Conservation (phyloP, 345 rosid genomes). For the Eucalyptus leucophloia region DNA sequence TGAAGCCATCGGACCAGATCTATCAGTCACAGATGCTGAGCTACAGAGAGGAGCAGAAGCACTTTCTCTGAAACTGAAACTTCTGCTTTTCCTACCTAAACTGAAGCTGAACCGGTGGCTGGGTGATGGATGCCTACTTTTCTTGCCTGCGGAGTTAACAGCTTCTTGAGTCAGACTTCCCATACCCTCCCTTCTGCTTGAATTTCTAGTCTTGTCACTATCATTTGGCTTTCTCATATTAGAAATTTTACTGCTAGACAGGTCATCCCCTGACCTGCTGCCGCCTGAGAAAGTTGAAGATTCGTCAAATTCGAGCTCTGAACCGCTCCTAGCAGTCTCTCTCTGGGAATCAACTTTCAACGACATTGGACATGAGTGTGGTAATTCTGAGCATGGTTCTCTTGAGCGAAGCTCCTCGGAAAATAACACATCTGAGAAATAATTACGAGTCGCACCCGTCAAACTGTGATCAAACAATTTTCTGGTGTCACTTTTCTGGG, state of each 20-base stretch:
- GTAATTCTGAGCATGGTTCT: conserved; percentile 20
- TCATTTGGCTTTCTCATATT: background rate
- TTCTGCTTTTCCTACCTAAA: conserved; percentile 57
- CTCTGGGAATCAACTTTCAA: conserved; percentile 11
- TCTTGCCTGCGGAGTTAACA: conserved; percentile 12
- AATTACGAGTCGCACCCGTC: conserved; percentile 4
- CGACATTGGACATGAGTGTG: conserved; percentile 39
- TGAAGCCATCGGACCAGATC: conserved; percentile 43
- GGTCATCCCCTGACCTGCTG: background rate
- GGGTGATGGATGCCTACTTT: conserved; percentile 43
- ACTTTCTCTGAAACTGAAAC: conserved; percentile 69
- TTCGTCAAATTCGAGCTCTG: conserved; percentile 16
- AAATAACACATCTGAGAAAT: conserved; percentile 12
- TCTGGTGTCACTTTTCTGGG: background rate
- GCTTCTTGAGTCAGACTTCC: conserved; percentile 30
- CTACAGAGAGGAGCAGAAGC: conserved; percentile 27
- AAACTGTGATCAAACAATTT: conserved; percentile 8
- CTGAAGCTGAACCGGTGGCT: conserved; percentile 73
- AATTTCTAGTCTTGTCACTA: background rate
- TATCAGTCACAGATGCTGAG: conserved; percentile 28
- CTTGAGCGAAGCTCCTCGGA: conserved; percentile 2
- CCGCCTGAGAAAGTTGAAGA: background rate
- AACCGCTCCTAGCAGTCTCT: background rate
- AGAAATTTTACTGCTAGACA: background rate
- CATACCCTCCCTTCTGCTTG: conserved; percentile 13